Base-by-base conservation (phyloP, 2,329 filamentous ascomycete genomes). In the Alternaria solani region DNA sequence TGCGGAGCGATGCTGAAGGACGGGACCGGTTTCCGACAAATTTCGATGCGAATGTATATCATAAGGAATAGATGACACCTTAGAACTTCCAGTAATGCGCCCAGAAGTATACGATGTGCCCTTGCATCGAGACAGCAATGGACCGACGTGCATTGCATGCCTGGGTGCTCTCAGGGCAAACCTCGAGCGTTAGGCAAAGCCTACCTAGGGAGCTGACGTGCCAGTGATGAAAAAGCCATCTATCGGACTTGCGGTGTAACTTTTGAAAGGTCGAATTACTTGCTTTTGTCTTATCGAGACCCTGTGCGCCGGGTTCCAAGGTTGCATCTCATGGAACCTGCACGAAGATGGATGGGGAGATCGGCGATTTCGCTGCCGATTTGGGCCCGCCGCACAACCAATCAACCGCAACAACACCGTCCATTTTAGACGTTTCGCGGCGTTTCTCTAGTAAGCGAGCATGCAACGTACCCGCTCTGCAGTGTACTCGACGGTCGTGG, bases 1-100 rank as follows among this genome's bases (percentile, higher is more conserved):
- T 89, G 0, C 84, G 85, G 61, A 81, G 80, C 44, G 80, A 81
- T 60, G 87, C 86, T 1, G 78, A 84, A 42, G 86, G 84, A 4
- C 62, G 75, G 52, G 74, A 78, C 5, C 66, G 64, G 53, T 78
- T 78, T 52, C 76, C 76, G 1, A 68, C 63, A 9, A 68, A 75
- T 9, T 78, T 78, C 44, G 75, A 78, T 63, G 69, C 72, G 26
- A 70, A 77, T 48, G 75, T 78, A 23, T 78, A 77, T 47, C 62
- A 59, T 20, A 73, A 75, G 59, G 61, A 60, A 20, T 67, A 66
- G 47, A 59, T n/a, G 25, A 12, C 23, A 8, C 9, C 6, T 25
- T n/a, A 32, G 12, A 2, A 25, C 14, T 7, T 18, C 7, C 30
- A 7, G 23, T 11, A 20, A 36, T 38, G 32, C 5, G 23, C 6